Evolutionary conservation across 1,284 basidiomycete genomes (phyloP), one percentile per base, ranked within the genome.

Genomic region (Ustilago lituana): DNA sequence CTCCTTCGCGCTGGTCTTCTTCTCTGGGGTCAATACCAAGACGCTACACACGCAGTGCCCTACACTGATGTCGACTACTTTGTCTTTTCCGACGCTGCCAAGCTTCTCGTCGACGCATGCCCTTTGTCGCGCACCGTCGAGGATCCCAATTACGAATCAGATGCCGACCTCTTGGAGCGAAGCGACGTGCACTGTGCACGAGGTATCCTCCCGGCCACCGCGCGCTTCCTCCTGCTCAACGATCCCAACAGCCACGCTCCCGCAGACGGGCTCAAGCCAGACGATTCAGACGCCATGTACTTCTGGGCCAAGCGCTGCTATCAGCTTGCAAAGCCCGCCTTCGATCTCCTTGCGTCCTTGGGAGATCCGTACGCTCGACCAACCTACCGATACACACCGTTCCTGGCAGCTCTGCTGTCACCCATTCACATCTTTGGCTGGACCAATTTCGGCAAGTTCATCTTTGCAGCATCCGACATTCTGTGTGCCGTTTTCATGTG

Each of bases 61-160:
- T 98, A 98, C 82, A 98, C 95, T 15, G 95, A 99, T 83, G 86
- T 98, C 58, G 96, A 99, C 84, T 98, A 98, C 83, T 87, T 89
- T 37, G 95, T 99, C 67, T 96, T 97, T 85, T 91, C 88, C 55
- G 94, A 98, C 82, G 96, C 94, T 4, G 88, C 92, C 3, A 60
- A 58, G 14, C 32, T 62, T 32, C 36, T 80, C 12, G 51, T 71
- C 27, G 23, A 67, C 7, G 73, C 40, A 7, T 81, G 79, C 48
- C 77, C 75, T 2, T 45, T 80, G 11, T 41, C 70, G 14, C 33
- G 29, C 19, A 77, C 76, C 24, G 29, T 77, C 19, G 60, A 65
- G 17, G 55, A 49, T 20, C 45, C 47, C 1, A 22, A 45, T n/a
- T 74, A 64, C 46, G 68, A 68, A 9, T 37, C 48, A 3, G 71